These are phyloP conservation scores for Phaeomoniella chlamydospora DNA, from an alignment of 2,329 filamentous ascomycete genomes.

Conservation along the genomic window DNA sequence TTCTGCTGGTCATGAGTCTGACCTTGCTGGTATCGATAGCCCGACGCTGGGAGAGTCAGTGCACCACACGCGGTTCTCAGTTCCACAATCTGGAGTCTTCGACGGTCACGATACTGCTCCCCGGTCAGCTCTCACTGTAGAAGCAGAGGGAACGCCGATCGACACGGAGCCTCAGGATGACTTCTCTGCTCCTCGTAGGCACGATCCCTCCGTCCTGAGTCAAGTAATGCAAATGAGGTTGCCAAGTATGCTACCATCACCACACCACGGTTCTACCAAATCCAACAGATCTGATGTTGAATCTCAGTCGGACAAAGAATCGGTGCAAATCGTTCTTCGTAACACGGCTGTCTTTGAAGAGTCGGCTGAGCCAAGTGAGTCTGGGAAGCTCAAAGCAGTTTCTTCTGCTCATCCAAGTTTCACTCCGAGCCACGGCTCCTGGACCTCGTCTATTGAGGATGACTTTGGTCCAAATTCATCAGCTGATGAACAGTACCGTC, in stretches of 20 bases:
- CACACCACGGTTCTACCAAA: constrained; percentile 16
- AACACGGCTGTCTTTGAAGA: constrained; percentile 24
- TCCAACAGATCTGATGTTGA: constrained; percentile 23
- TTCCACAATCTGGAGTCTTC: not conserved
- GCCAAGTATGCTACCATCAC: constrained; percentile 23
- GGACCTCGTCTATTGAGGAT: constrained; percentile 11
- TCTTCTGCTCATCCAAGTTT: constrained; percentile 4
- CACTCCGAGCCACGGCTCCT: constrained; percentile 9
- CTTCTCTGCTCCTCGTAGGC: constrained; percentile 18
- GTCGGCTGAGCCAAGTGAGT: constrained; percentile 4
- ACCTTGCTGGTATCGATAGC: constrained; percentile 20
- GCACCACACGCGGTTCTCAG: constrained; percentile 4
- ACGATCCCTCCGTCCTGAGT: constrained; percentile 27
- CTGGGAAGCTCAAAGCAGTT: not conserved
- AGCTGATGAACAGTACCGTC: not conserved
- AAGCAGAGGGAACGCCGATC: constrained; percentile 47
- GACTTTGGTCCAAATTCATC: constrained; percentile 1
- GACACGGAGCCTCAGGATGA: constrained; percentile 58
- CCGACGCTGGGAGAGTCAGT: constrained; percentile 24
- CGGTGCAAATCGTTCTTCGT: constrained; percentile 40
- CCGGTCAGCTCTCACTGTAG: constrained; percentile 37
- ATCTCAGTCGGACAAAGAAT: constrained; percentile 32
- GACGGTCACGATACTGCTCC: constrained; percentile 6
- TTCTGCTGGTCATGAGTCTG: constrained; percentile 1
- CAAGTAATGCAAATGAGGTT: constrained; percentile 35